Percentiles rank a stretch among this genome's conserved stretches.
Evolutionary conservation across 148 eudicot species (phyloP).

Genomic region (Fallopia convolvulus): DNA sequence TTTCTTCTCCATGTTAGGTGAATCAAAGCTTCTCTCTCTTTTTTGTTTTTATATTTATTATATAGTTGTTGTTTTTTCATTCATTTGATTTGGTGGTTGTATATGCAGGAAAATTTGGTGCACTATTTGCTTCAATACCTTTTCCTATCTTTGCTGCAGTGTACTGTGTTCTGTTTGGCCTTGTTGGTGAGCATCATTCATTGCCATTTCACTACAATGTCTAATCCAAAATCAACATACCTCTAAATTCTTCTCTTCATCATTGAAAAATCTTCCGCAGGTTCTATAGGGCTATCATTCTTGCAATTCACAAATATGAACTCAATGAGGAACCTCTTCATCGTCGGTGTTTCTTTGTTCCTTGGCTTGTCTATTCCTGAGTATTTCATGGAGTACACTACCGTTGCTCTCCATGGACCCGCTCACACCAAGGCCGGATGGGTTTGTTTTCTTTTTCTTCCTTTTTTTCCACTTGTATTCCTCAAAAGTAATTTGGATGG

Average conservation of each 20-base stretch:
- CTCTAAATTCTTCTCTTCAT: not conserved
- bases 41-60: not conserved
- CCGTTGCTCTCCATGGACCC: slow-evolving; percentile 74
- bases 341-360: slow-evolving; percentile 72
- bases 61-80: not conserved
- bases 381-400: slow-evolving; percentile 76
- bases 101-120: slow-evolving; percentile 86
- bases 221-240: not conserved
- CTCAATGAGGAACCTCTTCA: slow-evolving; percentile 94
- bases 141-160: slow-evolving; percentile 90
- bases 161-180: slow-evolving; percentile 87
- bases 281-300: slow-evolving; percentile 88
- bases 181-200: slow-evolving; percentile 55
- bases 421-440: slow-evolving; percentile 93
- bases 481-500: too few species aligned
- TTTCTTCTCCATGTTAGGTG: slow-evolving; percentile 90
- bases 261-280: slow-evolving; percentile 21
- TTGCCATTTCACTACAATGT: not conserved
- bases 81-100: not conserved
- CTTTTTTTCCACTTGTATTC: not conserved
- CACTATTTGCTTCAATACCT: slow-evolving; percentile 94
- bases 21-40: not conserved
- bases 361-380: slow-evolving; percentile 93
- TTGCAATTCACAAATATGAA: slow-evolving; percentile 98
- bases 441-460: slow-evolving; percentile 33